Evolutionary conservation across 2,329 filamentous ascomycete genomes (phyloP).

Genomic region (Nigrograna mackinnonii): DNA sequence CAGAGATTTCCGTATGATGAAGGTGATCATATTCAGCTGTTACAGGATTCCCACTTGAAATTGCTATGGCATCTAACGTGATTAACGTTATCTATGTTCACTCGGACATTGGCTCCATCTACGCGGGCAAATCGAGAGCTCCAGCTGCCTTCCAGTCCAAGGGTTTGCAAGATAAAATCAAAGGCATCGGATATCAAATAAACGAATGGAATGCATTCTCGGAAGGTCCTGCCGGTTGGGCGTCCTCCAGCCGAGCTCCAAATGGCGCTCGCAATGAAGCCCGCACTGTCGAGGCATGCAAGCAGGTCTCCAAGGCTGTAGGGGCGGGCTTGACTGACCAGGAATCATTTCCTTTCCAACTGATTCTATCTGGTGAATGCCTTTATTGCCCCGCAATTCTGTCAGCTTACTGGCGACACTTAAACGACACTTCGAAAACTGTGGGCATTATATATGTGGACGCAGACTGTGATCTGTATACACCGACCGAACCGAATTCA

Average conservation of each 20-base stretch:
- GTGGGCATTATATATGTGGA: conserved; percentile 20
- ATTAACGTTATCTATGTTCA: conserved; percentile 13
- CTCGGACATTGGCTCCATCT: conserved; percentile 18
- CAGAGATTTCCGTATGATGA: too few species aligned
- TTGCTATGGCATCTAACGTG: too few species aligned
- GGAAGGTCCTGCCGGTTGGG: conserved; percentile 1
- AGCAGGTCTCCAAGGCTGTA: conserved; percentile 4
- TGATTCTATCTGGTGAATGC: conserved; percentile 20
- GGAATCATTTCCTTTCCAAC: conserved; percentile 13
- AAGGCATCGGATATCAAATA: conserved; percentile 4
- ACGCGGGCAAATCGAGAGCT: conserved; percentile 16
- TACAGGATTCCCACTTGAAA: too few species aligned
- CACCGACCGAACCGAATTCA: conserved; percentile 11
- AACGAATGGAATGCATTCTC: conserved; percentile 5
- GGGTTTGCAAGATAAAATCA: conserved; percentile 7
- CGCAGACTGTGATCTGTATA: conserved; percentile 19
- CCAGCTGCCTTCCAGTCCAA: conserved; percentile 11
- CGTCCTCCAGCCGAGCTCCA: conserved; percentile 5
- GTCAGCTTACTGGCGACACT: conserved; percentile 2
- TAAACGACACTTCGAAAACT: conserved; percentile 6
- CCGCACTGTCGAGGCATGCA: conserved; percentile 9
- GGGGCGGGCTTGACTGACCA: neutral
- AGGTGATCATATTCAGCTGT: too few species aligned
- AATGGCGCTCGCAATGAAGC: conserved; percentile 19
- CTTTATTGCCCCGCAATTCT: conserved; percentile 19